A percentile compares a stretch with the other conserved stretches of the same genome.
Evolutionary conservation across 345 rosid genomes (phyloP).

Genomic region (Heritiera littoralis): DNA sequence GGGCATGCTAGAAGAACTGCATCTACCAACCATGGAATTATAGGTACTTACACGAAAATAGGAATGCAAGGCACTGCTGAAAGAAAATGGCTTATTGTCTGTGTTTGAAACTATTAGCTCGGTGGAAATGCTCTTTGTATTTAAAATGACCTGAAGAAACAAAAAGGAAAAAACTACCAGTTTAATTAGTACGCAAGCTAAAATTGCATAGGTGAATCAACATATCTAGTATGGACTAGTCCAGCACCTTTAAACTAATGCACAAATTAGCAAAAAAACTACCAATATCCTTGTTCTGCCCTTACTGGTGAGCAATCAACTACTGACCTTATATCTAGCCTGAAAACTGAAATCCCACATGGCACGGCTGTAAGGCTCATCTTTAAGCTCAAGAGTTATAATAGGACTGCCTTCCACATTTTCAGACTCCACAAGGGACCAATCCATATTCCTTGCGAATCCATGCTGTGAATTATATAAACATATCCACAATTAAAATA

Average conservation of each 20-base stretch:
- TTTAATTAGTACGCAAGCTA: constrained; percentile 3
- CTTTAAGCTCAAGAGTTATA: constrained; percentile 79
- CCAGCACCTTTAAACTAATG: not conserved
- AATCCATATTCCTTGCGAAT: constrained; percentile 92
- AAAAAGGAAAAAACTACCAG: constrained; percentile 17
- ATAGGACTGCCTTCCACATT: constrained; percentile 58
- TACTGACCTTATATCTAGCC: constrained; percentile 70
- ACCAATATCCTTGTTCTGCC: not conserved
- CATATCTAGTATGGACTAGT: not conserved
- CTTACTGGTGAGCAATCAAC: constrained; percentile 5
- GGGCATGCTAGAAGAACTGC: constrained; percentile 7
- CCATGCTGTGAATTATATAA: constrained; percentile 64
- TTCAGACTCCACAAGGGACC: constrained; percentile 72
- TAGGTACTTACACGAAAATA: constrained; percentile 70
- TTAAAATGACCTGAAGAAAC: constrained; percentile 59
- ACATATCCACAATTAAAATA: constrained; percentile 23
- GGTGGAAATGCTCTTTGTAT: constrained; percentile 70
- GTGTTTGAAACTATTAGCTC: constrained; percentile 71
- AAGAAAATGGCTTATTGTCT: constrained; percentile 78
- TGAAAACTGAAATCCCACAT: constrained; percentile 96
- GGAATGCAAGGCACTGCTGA: constrained; percentile 79
- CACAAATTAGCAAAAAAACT: not conserved
- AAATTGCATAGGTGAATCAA: not conserved
- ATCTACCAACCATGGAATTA: constrained; percentile 10
- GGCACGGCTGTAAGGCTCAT: constrained; percentile 78